Evolutionary conservation across 2,329 filamentous ascomycete species (phyloP), one percentile per base, ranked within the genome.

Genomic region (Diaporthe citri): DNA sequence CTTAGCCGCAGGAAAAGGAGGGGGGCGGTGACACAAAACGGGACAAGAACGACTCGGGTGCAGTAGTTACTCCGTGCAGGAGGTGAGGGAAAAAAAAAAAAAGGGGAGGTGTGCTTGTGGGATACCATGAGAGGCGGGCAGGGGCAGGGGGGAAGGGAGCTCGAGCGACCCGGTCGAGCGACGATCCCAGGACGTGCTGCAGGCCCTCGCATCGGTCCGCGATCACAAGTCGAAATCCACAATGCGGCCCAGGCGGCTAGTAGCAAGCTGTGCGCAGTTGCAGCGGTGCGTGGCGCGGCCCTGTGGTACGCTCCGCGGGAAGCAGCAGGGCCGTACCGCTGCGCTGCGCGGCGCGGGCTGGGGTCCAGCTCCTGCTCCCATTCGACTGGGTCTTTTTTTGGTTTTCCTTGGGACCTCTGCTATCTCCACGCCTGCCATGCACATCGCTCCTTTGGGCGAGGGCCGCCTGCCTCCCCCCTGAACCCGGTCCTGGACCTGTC

Each of bases 181-280:
- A 72, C 34, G 70, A 72, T 64, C 57, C 57, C 34, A 72, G 60
- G 41, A 67, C 36, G 41, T 43, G 71, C 60, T 73, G 71, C 71
- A 73, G 51, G 51, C 48, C 60, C 60, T 73, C 71, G 71, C 71
- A 70, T 73, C 71, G 71, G 71, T 73, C 71, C 71, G 71, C 71
- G 62, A 64, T 72, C 70, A 72, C 70, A 72, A 64, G 70, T 64
- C 46, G 48, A 69, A 73, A 69, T 46, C 60, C 71, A 72, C 57
- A 72, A 72, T 72, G 60, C 52, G 59, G 71, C 60, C 60, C 60
- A 46, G 60, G 34, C 60, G 41, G 59, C 41, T 46, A 56, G 46
- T 43, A 64, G 41, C 17, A 66, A 66, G 48, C 41, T 62, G 46
- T 56, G 60, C 39, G 43, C 51, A 55, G 59, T 67, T 28, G 46